phyloP scores from a whole-genome alignment of 2,329 filamentous ascomycete species.

The Sclerotinia subarctica region DNA sequence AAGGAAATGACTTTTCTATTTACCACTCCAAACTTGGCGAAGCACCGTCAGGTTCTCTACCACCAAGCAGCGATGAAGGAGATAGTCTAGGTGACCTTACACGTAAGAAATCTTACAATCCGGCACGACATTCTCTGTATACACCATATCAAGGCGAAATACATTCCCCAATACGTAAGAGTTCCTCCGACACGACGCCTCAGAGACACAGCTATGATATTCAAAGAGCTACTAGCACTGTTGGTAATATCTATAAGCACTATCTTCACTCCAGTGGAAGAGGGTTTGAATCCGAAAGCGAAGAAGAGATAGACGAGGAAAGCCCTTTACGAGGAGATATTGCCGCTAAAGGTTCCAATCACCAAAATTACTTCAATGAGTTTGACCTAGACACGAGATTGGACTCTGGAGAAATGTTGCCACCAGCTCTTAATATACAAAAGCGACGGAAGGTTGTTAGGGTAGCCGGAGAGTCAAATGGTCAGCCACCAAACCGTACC shows the following conservation, averaged over 20 bases:
- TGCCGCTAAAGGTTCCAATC: background rate
- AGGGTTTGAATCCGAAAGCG: constrained; percentile 12
- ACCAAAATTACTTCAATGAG: background rate
- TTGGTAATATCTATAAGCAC: constrained; percentile 34
- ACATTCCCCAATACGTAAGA: constrained; percentile 20
- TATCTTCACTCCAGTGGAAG: constrained; percentile 26
- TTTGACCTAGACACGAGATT: background rate
- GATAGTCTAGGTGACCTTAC: constrained; percentile 11
- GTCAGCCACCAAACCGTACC: constrained; percentile 20
- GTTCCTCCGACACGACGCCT: constrained; percentile 17
- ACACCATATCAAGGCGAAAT: constrained; percentile 4
- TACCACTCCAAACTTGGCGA: constrained; percentile 20
- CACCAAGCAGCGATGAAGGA: constrained; percentile 14
- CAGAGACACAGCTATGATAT: constrained; percentile 21
- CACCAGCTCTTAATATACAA: constrained; percentile 22
- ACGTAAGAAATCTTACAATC: background rate
- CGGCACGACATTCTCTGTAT: constrained; percentile 16
- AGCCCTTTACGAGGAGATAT: constrained; percentile 10
- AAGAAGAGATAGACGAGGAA: constrained; percentile 18
- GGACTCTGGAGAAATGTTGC: background rate
- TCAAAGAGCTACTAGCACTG: constrained; percentile 31
- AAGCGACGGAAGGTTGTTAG: constrained; percentile 22
- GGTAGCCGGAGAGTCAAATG: constrained; percentile 6
- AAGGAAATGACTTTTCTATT: constrained; percentile 14
- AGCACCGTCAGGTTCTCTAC: constrained; percentile 18